Evolutionary conservation across 176 grass and related monocot species (phyloP).

Genomic region (Zizania latifolia): DNA sequence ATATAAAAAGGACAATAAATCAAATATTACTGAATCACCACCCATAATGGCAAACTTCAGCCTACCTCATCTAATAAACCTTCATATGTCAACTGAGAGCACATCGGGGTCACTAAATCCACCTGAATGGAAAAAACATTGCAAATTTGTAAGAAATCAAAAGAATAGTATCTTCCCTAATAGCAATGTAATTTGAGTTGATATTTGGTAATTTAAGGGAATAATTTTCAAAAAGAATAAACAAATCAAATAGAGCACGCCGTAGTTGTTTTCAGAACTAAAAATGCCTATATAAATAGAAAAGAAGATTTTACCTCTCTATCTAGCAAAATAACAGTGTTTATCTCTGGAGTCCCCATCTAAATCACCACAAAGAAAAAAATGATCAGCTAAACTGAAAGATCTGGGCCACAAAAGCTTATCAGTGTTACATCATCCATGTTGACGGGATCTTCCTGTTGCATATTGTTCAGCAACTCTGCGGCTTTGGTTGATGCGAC

Average conservation of each 20-base stretch:
- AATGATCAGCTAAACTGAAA: conserved; percentile 3
- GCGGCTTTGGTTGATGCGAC: conserved; percentile 71
- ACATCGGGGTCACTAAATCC: conserved; percentile 98
- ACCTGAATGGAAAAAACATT: conserved; percentile 49
- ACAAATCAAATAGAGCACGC: background rate
- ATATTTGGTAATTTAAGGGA: background rate
- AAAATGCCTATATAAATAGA: conserved; percentile 11
- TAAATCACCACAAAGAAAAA: conserved; percentile 26
- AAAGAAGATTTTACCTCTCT: conserved; percentile 64
- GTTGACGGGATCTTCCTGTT: conserved; percentile 86
- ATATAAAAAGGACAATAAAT: conserved; percentile 8
- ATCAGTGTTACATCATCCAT: conserved; percentile 66
- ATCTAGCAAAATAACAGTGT: conserved; percentile 86
- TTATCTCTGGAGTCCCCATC: conserved; percentile 85
- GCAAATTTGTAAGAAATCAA: background rate
- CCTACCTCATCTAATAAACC: conserved; percentile 90
- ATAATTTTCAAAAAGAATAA: background rate
- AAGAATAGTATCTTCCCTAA: background rate
- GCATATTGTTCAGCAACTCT: conserved; percentile 85
- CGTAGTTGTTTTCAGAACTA: background rate
- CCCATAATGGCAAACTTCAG: background rate
- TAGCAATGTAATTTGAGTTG: background rate
- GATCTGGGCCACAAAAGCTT: conserved; percentile 13
- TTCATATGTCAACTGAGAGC: conserved; percentile 95
- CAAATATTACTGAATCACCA: background rate